Evolutionary conservation across 176 grass and related monocot species (phyloP).

Genomic region (Pharus latifolius): DNA sequence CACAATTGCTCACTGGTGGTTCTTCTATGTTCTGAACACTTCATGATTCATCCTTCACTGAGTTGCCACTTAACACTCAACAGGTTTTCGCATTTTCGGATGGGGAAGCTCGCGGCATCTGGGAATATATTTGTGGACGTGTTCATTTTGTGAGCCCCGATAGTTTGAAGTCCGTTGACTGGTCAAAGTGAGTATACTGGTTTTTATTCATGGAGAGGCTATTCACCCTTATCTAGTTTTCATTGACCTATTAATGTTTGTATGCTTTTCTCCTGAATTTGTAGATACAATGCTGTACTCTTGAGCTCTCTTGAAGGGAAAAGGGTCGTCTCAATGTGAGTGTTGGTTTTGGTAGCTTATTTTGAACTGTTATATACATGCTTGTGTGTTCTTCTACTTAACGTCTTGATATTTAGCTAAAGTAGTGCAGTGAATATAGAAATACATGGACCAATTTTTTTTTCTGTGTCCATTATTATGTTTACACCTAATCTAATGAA

Average conservation of each 20-base stretch:
- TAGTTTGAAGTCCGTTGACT: slow-evolving; percentile 44
- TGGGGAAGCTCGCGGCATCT: slow-evolving; percentile 48
- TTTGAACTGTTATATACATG: slow-evolving; percentile 5
- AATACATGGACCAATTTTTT: background rate
- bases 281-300: slow-evolving; percentile 67
- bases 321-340: slow-evolving; percentile 65
- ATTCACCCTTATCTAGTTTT: background rate
- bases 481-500: background rate
- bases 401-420: background rate
- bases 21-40: slow-evolving; percentile 1
- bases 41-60: background rate
- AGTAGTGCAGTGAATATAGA: background rate
- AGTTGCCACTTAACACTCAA: slow-evolving; percentile 1
- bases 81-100: slow-evolving; percentile 65
- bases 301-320: slow-evolving; percentile 74
- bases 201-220: background rate
- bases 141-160: slow-evolving; percentile 33
- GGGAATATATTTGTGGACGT: slow-evolving; percentile 46
- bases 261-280: slow-evolving; percentile 17
- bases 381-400: slow-evolving; percentile 3
- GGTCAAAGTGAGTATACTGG: slow-evolving; percentile 69
- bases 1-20: background rate
- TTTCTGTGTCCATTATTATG: background rate
- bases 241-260: background rate
- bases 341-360: background rate